Base-by-base conservation (phyloP, 1,284 basidiomycete genomes). In the Cryptococcus sp. region DNA sequence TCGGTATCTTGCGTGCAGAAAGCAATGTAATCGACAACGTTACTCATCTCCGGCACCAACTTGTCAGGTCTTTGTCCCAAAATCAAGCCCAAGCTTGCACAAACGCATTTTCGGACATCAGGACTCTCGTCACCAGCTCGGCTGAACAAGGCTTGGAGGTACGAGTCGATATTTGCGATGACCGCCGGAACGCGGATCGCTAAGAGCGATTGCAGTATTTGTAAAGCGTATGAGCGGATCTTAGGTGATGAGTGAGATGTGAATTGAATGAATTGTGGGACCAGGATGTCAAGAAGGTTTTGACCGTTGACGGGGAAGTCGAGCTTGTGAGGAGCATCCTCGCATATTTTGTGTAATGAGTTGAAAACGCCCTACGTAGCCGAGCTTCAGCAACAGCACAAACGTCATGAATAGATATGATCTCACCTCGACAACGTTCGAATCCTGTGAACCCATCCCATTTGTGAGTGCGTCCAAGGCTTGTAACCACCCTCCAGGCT, bases 1-100 rank as follows among this genome's bases (percentile, higher is more conserved):
- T 98, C 91, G 79, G 89, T 88, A 82, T 98, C 95, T 78, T 94
- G 92, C 11, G 93, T 98, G 39, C 93, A 97, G 80, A 94, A 99
- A 41, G 98, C 84, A 91, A 99, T 99, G 80, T 97, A 99, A 75
- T 97, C 93, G 43, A 96, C 94, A 46, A 99, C 93, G 69, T 93
- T 94, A 51, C 82, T 80, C 85, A 99, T 91, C 77, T 98, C 92
- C 1, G 96, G 96, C 80, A 97, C 88, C 59, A 99, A 86, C 78
- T 96, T 96, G 78, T 98, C 94, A 1, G 96, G 92, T 7, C 93
- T 86, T 25, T 89, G 88, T 40, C 92, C 90, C 52, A 99, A 86
- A 46, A 99, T 88, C 39, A 95, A 82, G 15, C 97, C 94, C 51
- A 99, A 87, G 4, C 93, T 91, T 72, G 96, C 91, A 79, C 96